These are phyloP conservation scores for Carex pumila DNA, from an alignment of 176 grass and related monocot species.

Conservation along the genomic window DNA sequence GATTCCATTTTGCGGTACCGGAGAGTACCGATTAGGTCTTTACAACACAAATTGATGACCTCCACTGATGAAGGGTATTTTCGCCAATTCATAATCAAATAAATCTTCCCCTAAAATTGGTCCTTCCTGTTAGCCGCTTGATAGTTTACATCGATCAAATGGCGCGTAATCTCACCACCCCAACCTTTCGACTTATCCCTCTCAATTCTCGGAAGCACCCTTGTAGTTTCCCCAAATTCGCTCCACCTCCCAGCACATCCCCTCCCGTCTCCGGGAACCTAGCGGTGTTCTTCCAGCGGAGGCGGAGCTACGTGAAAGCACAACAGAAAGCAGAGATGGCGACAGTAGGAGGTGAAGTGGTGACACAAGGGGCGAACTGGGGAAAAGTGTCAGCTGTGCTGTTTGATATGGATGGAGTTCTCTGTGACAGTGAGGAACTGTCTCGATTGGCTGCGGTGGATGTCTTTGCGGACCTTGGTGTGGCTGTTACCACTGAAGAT, in stretches of 20 bases:
- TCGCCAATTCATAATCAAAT: slow-evolving; percentile 17
- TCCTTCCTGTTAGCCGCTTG: not conserved
- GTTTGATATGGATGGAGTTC: slow-evolving; percentile 94
- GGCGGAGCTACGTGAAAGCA: slow-evolving; percentile 13
- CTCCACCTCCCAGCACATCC: slow-evolving; percentile 26
- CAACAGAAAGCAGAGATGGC: slow-evolving; percentile 21
- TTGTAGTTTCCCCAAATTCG: slow-evolving; percentile 12
- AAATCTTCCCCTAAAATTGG: not conserved
- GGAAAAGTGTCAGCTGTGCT: slow-evolving; percentile 85
- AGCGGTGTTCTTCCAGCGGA: slow-evolving; percentile 7
- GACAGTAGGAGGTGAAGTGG: slow-evolving; percentile 18
- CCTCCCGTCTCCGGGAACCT: not conserved
- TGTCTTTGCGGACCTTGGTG: slow-evolving; percentile 83
- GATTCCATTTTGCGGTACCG: too few species aligned
- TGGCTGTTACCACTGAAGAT: slow-evolving; percentile 76
- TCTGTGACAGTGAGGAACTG: slow-evolving; percentile 91
- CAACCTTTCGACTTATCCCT: slow-evolving; percentile 22
- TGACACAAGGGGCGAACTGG: slow-evolving; percentile 26
- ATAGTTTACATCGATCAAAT: slow-evolving; percentile 18
- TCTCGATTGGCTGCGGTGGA: slow-evolving; percentile 73
- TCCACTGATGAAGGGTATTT: not conserved
- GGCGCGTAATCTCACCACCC: slow-evolving; percentile 52
- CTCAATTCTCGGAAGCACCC: slow-evolving; percentile 26
- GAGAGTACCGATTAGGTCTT: too few species aligned
- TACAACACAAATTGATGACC: not conserved